Conservation (phyloP, 2,329 filamentous ascomycete genomes). For the Paramyrothecium roridum region DNA sequence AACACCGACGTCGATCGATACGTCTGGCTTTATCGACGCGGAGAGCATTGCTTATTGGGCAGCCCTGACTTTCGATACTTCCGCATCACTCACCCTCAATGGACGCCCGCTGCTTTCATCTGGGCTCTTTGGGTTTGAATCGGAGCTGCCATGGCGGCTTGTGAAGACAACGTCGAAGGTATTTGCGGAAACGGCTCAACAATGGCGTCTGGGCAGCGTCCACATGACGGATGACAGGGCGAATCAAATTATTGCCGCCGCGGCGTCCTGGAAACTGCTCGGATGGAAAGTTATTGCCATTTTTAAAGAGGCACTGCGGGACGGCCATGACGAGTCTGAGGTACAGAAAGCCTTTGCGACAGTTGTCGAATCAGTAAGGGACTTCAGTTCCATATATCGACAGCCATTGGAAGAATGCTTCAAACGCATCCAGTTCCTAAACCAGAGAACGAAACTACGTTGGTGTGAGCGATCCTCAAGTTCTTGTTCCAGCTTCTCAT, state of each 20-base stretch:
- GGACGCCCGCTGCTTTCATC: slow-evolving; percentile 34
- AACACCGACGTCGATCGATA: slow-evolving; percentile 21
- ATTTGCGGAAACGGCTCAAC: slow-evolving; percentile 20
- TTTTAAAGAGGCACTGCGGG: slow-evolving; percentile 26
- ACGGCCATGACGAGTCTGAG: slow-evolving; percentile 25
- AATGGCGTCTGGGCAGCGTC: slow-evolving; percentile 18
- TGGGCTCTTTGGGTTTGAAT: slow-evolving; percentile 28
- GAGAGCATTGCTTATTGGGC: slow-evolving; percentile 39
- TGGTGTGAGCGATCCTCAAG: slow-evolving; percentile 20
- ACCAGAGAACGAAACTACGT: slow-evolving; percentile 24
- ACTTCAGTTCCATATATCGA: slow-evolving; percentile 22
- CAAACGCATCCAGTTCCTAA: slow-evolving; percentile 24
- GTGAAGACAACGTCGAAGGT: slow-evolving; percentile 22
- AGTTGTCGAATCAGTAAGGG: slow-evolving; percentile 19
- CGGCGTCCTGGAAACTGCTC: slow-evolving; percentile 24
- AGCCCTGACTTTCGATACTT: slow-evolving; percentile 38
- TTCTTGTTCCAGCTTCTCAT: neutral
- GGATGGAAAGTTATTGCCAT: slow-evolving; percentile 27
- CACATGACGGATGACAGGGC: slow-evolving; percentile 27
- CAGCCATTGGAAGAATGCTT: slow-evolving; percentile 24
- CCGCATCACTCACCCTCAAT: slow-evolving; percentile 36
- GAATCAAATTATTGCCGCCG: slow-evolving; percentile 24
- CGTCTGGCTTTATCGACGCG: slow-evolving; percentile 28
- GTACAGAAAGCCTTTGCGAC: slow-evolving; percentile 19
- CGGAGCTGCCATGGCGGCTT: slow-evolving; percentile 23